Evolutionary conservation across 2,329 filamentous ascomycete genomes (phyloP).

Genomic region (Aspergillus japonicus): DNA sequence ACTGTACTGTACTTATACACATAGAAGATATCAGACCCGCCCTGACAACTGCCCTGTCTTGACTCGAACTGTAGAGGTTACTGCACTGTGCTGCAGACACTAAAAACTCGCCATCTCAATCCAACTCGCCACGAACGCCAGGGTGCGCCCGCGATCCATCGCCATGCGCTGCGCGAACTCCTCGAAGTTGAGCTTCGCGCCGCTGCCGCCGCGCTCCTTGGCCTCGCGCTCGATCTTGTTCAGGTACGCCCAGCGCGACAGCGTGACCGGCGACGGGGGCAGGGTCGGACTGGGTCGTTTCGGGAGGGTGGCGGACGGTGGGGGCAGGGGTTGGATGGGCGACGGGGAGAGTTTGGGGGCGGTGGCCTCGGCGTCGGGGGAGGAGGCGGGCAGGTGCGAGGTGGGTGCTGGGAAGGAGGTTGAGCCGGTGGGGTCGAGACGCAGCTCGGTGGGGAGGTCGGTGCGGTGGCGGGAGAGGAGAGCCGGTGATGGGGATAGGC

Average conservation of each 20-base stretch:
- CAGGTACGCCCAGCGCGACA: constrained; percentile 52
- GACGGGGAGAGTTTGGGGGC: constrained; percentile 36
- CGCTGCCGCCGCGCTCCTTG: constrained; percentile 67
- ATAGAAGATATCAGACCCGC: background rate
- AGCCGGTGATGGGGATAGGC: background rate
- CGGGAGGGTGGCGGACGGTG: constrained; percentile 17
- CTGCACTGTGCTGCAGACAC: too few relatives aligned
- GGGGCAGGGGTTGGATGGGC: constrained; percentile 34
- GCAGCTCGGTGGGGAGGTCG: constrained; percentile 34
- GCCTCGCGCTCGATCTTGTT: constrained; percentile 69
- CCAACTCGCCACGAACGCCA: constrained; percentile 86
- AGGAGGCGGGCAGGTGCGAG: constrained; percentile 27
- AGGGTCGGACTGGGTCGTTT: constrained; percentile 16
- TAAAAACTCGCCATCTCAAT: constrained; percentile 71
- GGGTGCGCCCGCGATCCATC: constrained; percentile 62
- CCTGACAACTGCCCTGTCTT: too few relatives aligned
- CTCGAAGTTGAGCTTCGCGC: constrained; percentile 69
- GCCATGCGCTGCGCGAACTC: constrained; percentile 80
- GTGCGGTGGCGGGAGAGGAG: constrained; percentile 17
- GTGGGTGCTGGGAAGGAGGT: constrained; percentile 34
- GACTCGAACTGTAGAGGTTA: too few relatives aligned
- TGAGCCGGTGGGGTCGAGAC: constrained; percentile 38
- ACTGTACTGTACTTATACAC: too few relatives aligned
- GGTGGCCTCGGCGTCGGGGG: constrained; percentile 34
- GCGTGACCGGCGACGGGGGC: constrained; percentile 29